phyloP scores from a whole-genome alignment of 1,139 yeast genomes.

The Candida tetrigidarum region DNA sequence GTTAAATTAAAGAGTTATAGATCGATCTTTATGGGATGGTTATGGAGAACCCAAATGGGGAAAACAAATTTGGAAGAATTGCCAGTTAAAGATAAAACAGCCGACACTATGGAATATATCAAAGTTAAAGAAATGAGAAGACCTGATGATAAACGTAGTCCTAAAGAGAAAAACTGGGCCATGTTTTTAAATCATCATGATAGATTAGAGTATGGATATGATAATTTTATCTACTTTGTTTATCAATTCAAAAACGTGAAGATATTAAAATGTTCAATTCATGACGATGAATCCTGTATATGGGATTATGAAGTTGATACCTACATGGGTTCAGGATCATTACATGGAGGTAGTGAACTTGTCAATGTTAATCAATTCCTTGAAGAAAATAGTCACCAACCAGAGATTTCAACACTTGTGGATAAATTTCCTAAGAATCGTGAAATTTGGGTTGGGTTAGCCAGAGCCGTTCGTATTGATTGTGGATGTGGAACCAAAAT shows the following conservation, averaged over 20 bases:
- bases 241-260: conserved; percentile 31
- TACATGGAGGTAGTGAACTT: conserved; percentile 35
- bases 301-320: conserved; percentile 18
- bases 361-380: conserved; percentile 22
- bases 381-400: conserved; percentile 15
- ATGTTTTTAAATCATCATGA: conserved; percentile 3
- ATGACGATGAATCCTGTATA: conserved; percentile 13
- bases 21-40: conserved; percentile 33
- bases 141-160: conserved; percentile 19
- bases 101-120: conserved; percentile 23
- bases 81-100: conserved; percentile 14
- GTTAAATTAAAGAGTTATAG: conserved; percentile 21
- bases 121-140: conserved; percentile 29
- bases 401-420: conserved; percentile 11
- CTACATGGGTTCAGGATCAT: conserved; percentile 25
- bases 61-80: conserved; percentile 31
- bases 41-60: conserved; percentile 40
- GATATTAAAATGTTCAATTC: conserved; percentile 27
- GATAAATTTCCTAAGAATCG: conserved; percentile 28
- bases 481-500: conserved; percentile 53
- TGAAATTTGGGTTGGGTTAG: conserved; percentile 53
- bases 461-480: conserved; percentile 44
- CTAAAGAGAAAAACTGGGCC: conserved; percentile 27
- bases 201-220: conserved; percentile 18
- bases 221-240: conserved; percentile 26